Percentiles rank a stretch among this genome's conserved stretches.
phyloP scores from a whole-genome alignment of 345 rosid species.

The Conringia planisiliqua region DNA sequence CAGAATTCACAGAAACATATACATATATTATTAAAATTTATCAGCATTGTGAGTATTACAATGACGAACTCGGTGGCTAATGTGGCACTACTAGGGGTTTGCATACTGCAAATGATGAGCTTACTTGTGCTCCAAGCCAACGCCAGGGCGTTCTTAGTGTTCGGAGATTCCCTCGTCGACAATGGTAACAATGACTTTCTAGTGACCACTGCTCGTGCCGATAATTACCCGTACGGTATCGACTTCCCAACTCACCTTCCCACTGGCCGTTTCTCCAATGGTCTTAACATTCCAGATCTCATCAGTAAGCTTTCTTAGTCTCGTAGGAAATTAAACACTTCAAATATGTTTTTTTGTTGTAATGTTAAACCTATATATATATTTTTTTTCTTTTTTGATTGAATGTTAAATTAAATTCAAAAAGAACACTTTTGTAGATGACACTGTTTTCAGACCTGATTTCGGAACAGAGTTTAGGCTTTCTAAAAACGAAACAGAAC shows the following conservation, averaged over 20 bases:
- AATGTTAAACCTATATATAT: too few species aligned
- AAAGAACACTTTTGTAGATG: too few species aligned
- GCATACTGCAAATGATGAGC: slow-evolving; percentile 10
- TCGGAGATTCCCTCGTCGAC: slow-evolving; percentile 77
- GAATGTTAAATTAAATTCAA: too few species aligned
- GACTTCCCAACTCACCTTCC: slow-evolving; percentile 68
- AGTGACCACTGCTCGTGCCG: slow-evolving; percentile 77
- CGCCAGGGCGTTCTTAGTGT: slow-evolving; percentile 55
- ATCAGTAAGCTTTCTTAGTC: slow-evolving; percentile 43
- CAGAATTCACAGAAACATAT: slow-evolving; percentile 4
- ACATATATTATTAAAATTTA: neutral
- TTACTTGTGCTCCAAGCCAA: slow-evolving; percentile 35
- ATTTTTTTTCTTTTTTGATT: too few species aligned
- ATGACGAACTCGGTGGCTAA: slow-evolving; percentile 11
- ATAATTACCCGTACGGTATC: slow-evolving; percentile 74
- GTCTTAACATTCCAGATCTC: slow-evolving; percentile 84
- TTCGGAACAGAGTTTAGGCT: too few species aligned
- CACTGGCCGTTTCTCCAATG: slow-evolving; percentile 88
- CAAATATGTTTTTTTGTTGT: neutral
- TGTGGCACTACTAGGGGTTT: slow-evolving; percentile 17
- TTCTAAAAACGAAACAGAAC: too few species aligned
- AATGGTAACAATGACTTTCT: slow-evolving; percentile 76
- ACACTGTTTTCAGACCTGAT: too few species aligned
- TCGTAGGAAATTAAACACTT: neutral
- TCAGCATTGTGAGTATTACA: neutral